Conservation (phyloP, 2,329 filamentous ascomycete species). For the Hymenoscyphus repandus region DNA sequence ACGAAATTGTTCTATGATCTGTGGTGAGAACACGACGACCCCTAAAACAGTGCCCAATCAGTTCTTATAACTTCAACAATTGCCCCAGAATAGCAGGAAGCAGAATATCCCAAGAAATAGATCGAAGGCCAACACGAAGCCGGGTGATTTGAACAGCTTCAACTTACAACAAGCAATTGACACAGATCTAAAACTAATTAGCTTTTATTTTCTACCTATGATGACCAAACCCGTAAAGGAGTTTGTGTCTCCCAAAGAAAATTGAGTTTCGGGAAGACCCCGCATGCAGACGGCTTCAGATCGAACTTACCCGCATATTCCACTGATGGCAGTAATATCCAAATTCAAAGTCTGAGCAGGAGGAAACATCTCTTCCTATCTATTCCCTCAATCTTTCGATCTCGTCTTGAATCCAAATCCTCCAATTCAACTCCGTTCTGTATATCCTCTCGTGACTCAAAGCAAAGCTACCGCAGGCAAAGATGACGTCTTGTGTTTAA, state of each 20-base stretch:
- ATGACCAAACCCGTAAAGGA: neutral
- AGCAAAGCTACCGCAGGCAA: neutral
- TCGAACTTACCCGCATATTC: slow-evolving; percentile 70
- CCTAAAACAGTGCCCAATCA: slow-evolving; percentile 39
- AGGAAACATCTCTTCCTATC: slow-evolving; percentile 35
- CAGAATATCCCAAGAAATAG: too few relatives aligned
- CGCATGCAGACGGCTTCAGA: neutral
- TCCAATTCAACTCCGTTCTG: neutral
- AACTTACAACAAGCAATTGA: slow-evolving; percentile 70
- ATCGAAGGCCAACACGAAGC: neutral
- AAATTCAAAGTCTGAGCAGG: slow-evolving; percentile 56
- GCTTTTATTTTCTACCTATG: neutral
- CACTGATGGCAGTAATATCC: slow-evolving; percentile 85
- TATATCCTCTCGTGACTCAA: neutral
- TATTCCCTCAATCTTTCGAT: neutral
- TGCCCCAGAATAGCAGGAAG: neutral
- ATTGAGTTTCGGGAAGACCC: neutral
- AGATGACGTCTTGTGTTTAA: neutral
- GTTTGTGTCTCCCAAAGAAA: neutral
- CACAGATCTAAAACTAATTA: slow-evolving; percentile 60
- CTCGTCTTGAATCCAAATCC: neutral
- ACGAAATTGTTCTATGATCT: slow-evolving; percentile 93
- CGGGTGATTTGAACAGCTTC: too few relatives aligned
- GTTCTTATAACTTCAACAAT: neutral
- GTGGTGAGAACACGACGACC: slow-evolving; percentile 96